These are phyloP conservation scores for Saxispiralis lemnorum DNA, from an alignment of 495 filamentous ascomycete genomes.

Conservation along the genomic window DNA sequence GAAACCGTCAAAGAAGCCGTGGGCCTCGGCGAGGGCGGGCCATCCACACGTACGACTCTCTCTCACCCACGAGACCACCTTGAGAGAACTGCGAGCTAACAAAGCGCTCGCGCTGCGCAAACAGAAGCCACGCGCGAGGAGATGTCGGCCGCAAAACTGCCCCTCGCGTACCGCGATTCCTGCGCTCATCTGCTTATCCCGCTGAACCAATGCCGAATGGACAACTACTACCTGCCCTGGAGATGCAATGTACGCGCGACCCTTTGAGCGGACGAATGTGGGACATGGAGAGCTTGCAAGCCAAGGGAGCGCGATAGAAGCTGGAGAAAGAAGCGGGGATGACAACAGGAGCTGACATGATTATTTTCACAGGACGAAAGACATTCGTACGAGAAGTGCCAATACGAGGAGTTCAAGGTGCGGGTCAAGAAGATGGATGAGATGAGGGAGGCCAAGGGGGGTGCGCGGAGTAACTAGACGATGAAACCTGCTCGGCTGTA, in stretches of 20 bases:
- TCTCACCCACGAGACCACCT: not conserved
- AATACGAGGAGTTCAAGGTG: conserved; percentile 97
- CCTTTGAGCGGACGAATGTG: not conserved
- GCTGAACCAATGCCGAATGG: conserved; percentile 80
- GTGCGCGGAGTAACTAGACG: conserved; percentile 64
- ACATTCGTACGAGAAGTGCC: conserved; percentile 97
- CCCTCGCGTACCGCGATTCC: conserved; percentile 78
- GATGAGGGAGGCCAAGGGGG: conserved; percentile 69
- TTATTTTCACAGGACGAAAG: conserved; percentile 52
- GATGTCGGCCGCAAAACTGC: conserved; percentile 81
- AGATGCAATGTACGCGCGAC: conserved; percentile 68
- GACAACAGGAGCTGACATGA: not conserved
- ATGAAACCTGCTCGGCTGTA: not conserved
- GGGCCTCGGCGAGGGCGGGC: conserved; percentile 18
- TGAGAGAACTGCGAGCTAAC: too few species aligned
- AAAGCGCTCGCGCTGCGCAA: not conserved
- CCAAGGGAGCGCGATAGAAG: not conserved
- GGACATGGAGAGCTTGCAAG: not conserved
- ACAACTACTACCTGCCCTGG: conserved; percentile 90
- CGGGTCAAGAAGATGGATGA: conserved; percentile 97
- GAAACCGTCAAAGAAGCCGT: conserved; percentile 27
- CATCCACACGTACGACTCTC: conserved; percentile 1
- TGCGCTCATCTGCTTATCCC: conserved; percentile 90
- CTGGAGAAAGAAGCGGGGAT: not conserved
- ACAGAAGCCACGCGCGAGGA: conserved; percentile 58